Percentiles rank a stretch among this genome's conserved stretches.
These are phyloP conservation scores for Coemansia sp. DNA, from an alignment of 192 early-diverging fungal species.

Conservation along the genomic window DNA sequence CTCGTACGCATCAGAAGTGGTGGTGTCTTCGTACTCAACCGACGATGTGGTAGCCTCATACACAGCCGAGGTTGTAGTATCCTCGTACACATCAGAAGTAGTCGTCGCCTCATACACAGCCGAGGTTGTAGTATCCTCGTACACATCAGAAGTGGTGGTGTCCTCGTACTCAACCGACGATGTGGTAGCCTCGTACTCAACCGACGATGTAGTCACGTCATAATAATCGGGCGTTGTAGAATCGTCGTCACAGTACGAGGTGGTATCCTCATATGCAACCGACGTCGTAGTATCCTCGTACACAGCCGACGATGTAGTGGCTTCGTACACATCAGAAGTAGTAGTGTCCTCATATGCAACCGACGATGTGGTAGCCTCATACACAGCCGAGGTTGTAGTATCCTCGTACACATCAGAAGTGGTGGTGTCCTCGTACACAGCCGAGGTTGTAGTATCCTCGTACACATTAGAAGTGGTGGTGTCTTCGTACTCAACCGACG, in stretches of 20 bases:
- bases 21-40: no score
- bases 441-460: neutral
- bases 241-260: no score
- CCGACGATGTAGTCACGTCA: no score
- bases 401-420: neutral
- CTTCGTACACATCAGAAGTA: neutral
- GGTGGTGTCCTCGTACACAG: neutral
- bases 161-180: no score
- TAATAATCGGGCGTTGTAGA: neutral
- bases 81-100: no score
- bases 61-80: no score
- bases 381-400: neutral
- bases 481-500: neutral
- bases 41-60: no score
- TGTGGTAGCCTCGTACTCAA: no score
- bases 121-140: no score
- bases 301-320: neutral
- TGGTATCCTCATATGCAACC: neutral
- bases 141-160: no score
- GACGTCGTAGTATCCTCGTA: neutral
- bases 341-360: neutral
- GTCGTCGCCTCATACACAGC: no score
- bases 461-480: neutral
- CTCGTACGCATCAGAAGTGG: neutral
- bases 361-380: neutral